Percentiles rank a stretch among this genome's conserved stretches.
These are phyloP conservation scores for Coemansia umbellata DNA, from an alignment of 192 early-diverging fungal species.

Conservation along the genomic window DNA sequence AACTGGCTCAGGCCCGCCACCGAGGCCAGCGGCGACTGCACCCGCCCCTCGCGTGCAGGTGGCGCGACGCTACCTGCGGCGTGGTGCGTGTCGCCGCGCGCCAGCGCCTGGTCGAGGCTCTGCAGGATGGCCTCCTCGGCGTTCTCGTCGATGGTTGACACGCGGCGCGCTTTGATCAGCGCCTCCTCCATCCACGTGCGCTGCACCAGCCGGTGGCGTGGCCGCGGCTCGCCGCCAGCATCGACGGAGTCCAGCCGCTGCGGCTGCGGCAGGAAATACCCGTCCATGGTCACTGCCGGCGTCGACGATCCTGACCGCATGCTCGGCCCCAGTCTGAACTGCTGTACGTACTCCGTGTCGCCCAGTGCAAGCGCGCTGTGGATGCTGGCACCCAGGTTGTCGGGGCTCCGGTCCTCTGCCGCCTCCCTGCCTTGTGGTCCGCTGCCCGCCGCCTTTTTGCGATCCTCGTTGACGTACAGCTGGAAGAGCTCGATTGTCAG, in stretches of 20 bases:
- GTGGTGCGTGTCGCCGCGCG: background rate
- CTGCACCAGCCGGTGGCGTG: constrained; percentile 44
- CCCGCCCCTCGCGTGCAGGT: background rate
- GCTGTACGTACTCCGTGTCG: constrained; percentile 42
- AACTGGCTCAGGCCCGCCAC: constrained; percentile 25
- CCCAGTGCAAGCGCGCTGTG: constrained; percentile 20
- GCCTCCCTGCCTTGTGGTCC: too few relatives aligned
- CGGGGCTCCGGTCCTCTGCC: constrained; percentile 12
- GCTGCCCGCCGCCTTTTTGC: constrained; percentile 16
- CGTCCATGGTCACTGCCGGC: constrained; percentile 51
- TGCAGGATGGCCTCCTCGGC: constrained; percentile 45
- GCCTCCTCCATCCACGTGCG: constrained; percentile 55
- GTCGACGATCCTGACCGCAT: constrained; percentile 38
- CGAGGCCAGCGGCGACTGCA: constrained; percentile 4
- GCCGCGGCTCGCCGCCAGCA: constrained; percentile 10
- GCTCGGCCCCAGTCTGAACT: constrained; percentile 51
- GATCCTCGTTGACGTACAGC: constrained; percentile 50
- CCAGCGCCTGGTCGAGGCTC: constrained; percentile 18
- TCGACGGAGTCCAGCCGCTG: background rate
- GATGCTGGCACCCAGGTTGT: constrained; percentile 5
- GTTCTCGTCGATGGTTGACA: constrained; percentile 48
- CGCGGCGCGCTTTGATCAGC: constrained; percentile 47
- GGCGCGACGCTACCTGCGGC: background rate
- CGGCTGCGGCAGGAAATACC: constrained; percentile 43
- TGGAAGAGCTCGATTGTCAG: constrained; percentile 53